Percentiles rank a stretch among this genome's conserved stretches.
These are phyloP conservation scores for Hysterangium stoloniferum DNA, from an alignment of 768 basidiomycete species.

Conservation along the genomic window DNA sequence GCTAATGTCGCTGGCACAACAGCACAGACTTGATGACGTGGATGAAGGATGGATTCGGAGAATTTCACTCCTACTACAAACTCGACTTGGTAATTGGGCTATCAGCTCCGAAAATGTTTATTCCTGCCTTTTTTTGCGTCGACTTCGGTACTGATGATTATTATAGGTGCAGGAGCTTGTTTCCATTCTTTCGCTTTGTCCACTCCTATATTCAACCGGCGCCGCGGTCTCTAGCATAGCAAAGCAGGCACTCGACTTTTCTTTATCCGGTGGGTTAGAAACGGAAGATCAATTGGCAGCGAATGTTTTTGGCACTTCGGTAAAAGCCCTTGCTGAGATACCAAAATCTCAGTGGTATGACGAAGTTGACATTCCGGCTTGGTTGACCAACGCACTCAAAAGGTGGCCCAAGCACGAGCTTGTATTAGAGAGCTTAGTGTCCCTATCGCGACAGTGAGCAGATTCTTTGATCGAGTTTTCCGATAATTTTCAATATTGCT, in stretches of 20 bases:
- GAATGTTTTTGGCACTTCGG: constrained; percentile 54
- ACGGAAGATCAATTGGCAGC: constrained; percentile 21
- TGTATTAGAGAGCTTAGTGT: constrained; percentile 47
- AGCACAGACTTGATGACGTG: neutral
- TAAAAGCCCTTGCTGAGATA: constrained; percentile 43
- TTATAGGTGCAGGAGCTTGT: constrained; percentile 10
- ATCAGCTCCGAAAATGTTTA: neutral
- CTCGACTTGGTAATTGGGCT: neutral
- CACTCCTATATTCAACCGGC: constrained; percentile 6
- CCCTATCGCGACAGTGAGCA: constrained; percentile 40
- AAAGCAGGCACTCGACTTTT: constrained; percentile 18
- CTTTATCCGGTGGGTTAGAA: neutral
- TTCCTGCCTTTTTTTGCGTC: neutral
- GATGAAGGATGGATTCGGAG: neutral
- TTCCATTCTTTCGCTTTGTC: constrained; percentile 1
- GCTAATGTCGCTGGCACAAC: neutral
- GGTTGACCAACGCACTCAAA: constrained; percentile 37
- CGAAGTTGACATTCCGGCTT: constrained; percentile 38
- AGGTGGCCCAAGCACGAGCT: constrained; percentile 54
- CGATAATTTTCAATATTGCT: neutral
- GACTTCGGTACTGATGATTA: neutral
- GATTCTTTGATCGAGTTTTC: neutral
- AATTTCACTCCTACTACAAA: neutral
- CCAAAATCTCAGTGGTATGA: constrained; percentile 38
- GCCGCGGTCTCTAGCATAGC: constrained; percentile 31